Conservation (phyloP, 2,329 filamentous ascomycete genomes). For the Phoma sp. region DNA sequence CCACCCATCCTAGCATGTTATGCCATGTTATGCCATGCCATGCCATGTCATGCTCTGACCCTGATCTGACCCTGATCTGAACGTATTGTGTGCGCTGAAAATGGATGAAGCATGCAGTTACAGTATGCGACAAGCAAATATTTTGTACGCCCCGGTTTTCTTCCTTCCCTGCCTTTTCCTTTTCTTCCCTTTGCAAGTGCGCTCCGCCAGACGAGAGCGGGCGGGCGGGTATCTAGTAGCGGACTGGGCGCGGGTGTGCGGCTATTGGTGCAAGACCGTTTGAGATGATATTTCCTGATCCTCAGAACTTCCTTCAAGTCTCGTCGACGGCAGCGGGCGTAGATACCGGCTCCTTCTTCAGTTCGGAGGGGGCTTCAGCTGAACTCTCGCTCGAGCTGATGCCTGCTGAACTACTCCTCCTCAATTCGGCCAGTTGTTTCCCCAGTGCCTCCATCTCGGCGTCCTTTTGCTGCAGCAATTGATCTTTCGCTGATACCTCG, state of each 20-base stretch:
- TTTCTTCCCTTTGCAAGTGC: background rate
- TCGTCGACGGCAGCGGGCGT: constrained; percentile 11
- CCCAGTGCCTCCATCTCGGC: constrained; percentile 60
- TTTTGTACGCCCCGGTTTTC: background rate
- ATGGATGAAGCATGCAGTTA: constrained; percentile 1
- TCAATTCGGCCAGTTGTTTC: constrained; percentile 59
- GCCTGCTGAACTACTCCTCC: constrained; percentile 26
- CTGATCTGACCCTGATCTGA: no score
- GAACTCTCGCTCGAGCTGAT: background rate
- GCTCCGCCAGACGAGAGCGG: no score
- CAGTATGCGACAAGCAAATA: background rate
- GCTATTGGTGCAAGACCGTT: background rate
- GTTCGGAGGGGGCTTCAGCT: background rate
- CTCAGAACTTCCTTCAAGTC: constrained; percentile 1
- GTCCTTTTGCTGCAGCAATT: constrained; percentile 70
- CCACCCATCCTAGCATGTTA: no score
- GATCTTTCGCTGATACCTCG: constrained; percentile 72
- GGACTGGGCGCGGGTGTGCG: constrained; percentile 1
- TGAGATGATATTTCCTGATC: background rate
- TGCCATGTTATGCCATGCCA: no score
- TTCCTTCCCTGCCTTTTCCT: background rate
- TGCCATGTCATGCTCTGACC: no score
- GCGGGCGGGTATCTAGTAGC: no score
- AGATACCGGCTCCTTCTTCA: constrained; percentile 10
- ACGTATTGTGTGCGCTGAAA: background rate